A percentile compares a stretch with the other conserved stretches of the same genome.
phyloP scores from a whole-genome alignment of 2,329 filamentous ascomycete species.

The Cladorrhinum sp. region DNA sequence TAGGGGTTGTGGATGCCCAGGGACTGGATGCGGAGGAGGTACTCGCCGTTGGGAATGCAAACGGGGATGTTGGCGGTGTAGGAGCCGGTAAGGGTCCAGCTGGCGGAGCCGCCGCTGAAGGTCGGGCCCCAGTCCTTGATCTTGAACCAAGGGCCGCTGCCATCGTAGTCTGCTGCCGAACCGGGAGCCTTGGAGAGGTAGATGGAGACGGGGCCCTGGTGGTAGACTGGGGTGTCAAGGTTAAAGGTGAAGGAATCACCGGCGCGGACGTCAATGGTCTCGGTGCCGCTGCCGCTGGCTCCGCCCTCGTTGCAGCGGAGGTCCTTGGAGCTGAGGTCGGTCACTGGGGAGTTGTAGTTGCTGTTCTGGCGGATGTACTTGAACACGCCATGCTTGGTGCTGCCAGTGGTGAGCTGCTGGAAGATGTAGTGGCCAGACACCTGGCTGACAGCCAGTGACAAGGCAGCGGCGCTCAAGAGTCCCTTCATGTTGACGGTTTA shows the following conservation, averaged over 20 bases:
- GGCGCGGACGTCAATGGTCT: constrained; percentile 37
- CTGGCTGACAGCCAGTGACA: constrained; percentile 33
- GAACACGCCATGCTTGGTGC: constrained; percentile 33
- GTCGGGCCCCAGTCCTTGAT: constrained; percentile 36
- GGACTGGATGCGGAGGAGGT: constrained; percentile 58
- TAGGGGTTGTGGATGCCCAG: constrained; percentile 56
- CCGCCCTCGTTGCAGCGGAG: constrained; percentile 42
- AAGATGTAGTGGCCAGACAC: constrained; percentile 44
- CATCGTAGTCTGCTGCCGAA: constrained; percentile 36
- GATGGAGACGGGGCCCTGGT: constrained; percentile 39
- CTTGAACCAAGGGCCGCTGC: constrained; percentile 43
- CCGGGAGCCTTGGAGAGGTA: constrained; percentile 43
- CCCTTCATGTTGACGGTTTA: constrained; percentile 25
- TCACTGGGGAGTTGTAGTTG: constrained; percentile 49
- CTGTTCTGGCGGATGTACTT: constrained; percentile 46
- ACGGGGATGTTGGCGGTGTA: constrained; percentile 46
- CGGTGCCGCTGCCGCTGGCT: constrained; percentile 32
- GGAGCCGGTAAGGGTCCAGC: constrained; percentile 14
- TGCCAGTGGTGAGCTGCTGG: constrained; percentile 36
- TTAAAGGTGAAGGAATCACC: constrained; percentile 40
- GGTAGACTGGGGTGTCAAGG: constrained; percentile 43
- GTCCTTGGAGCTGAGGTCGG: constrained; percentile 38
- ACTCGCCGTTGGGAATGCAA: constrained; percentile 55
- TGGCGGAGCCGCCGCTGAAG: constrained; percentile 11
- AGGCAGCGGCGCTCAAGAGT: constrained; percentile 20